Percentiles rank a stretch among this genome's conserved stretches.
phyloP scores from a whole-genome alignment of 768 basidiomycete genomes.

The Leucogyrophana mollusca region DNA sequence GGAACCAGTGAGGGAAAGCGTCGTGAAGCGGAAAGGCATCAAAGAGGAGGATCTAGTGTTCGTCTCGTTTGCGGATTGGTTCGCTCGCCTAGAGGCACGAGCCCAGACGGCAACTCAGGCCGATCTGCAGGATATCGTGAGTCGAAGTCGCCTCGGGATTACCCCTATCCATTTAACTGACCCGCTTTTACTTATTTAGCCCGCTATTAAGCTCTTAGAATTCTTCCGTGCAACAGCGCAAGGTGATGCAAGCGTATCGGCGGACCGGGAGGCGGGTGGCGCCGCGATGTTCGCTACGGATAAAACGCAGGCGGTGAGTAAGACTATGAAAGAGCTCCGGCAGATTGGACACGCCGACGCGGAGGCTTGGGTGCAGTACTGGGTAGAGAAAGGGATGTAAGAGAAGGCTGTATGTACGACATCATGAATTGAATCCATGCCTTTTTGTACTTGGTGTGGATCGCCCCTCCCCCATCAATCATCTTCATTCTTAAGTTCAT shows the following conservation, averaged over 20 bases:
- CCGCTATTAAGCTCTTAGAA: slow-evolving; percentile 30
- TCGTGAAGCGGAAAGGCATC: slow-evolving; percentile 12
- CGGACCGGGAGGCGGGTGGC: neutral
- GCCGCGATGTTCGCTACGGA: slow-evolving; percentile 2
- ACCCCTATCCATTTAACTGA: slow-evolving; percentile 28
- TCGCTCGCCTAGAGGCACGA: slow-evolving; percentile 22
- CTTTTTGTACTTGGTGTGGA: too few species aligned
- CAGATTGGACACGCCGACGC: slow-evolving; percentile 13
- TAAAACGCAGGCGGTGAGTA: slow-evolving; percentile 10
- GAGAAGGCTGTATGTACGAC: too few species aligned
- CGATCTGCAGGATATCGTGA: neutral
- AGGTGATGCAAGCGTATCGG: slow-evolving; percentile 5
- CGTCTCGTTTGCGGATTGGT: slow-evolving; percentile 28
- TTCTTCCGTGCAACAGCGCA: slow-evolving; percentile 20
- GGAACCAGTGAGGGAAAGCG: slow-evolving; percentile 15
- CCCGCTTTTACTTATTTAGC: slow-evolving; percentile 25
- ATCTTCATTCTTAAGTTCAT: too few species aligned
- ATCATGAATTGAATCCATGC: too few species aligned
- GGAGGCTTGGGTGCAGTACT: slow-evolving; percentile 17
- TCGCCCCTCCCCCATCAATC: too few species aligned
- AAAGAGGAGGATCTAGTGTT: slow-evolving; percentile 13
- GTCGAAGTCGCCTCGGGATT: slow-evolving; percentile 28
- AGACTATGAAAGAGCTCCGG: slow-evolving; percentile 10
- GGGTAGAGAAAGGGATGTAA: slow-evolving; percentile 4
- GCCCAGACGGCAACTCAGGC: slow-evolving; percentile 5